Percentiles rank a stretch among this genome's conserved stretches.
These are phyloP conservation scores for Mortierella sp. DNA, from an alignment of 371 early-diverging fungal genomes.

Conservation along the genomic window DNA sequence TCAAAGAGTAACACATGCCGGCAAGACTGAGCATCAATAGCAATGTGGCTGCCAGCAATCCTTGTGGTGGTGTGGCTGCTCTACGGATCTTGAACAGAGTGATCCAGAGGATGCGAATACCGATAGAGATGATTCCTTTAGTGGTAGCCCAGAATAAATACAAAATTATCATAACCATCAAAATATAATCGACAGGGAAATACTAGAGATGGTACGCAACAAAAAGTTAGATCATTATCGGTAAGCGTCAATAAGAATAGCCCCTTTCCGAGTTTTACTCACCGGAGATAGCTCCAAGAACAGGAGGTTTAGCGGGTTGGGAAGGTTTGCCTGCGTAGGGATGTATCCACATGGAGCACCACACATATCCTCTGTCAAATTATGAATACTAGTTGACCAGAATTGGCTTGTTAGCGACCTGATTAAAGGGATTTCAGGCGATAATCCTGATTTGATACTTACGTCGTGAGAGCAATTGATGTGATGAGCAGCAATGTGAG, in stretches of 20 bases:
- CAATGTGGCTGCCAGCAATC: conserved; percentile 65
- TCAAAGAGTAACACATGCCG: conserved; percentile 70
- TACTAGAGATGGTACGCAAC: too few species aligned
- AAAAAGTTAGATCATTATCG: background rate
- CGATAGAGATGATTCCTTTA: conserved; percentile 69
- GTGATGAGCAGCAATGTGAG: conserved; percentile 37
- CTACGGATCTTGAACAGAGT: conserved; percentile 65
- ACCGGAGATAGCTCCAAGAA: conserved; percentile 68
- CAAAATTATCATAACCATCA: conserved; percentile 70
- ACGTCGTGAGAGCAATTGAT: conserved; percentile 50
- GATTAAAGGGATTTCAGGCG: background rate
- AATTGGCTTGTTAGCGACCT: background rate
- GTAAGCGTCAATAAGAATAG: too few species aligned
- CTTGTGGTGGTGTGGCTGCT: conserved; percentile 72
- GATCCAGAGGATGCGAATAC: conserved; percentile 75
- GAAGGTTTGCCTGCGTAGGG: conserved; percentile 65
- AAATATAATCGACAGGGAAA: conserved; percentile 74
- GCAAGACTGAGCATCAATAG: conserved; percentile 69
- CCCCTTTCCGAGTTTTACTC: conserved; percentile 29
- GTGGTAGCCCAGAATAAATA: conserved; percentile 74
- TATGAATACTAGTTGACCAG: conserved; percentile 58
- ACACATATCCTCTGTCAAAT: conserved; percentile 68
- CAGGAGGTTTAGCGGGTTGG: conserved; percentile 74
- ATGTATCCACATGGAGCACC: conserved; percentile 78
- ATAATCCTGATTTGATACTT: background rate